Conservation (phyloP, 176 grass and related monocot genomes). For the Metroxylon sagu region DNA sequence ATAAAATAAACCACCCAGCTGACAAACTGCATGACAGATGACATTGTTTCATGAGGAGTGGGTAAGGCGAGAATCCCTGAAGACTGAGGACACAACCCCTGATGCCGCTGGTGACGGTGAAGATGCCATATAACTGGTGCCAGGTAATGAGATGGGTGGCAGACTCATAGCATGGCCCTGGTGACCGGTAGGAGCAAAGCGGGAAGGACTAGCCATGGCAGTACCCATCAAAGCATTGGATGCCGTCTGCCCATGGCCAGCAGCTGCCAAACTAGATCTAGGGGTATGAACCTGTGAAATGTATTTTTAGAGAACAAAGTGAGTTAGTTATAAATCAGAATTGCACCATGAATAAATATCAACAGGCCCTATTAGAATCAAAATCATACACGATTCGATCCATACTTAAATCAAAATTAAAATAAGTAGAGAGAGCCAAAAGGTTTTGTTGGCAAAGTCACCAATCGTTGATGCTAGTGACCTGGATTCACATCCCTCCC, state of each 20-base stretch:
- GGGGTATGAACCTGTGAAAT: conserved; percentile 36
- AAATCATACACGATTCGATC: too few species aligned
- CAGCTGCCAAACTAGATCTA: conserved; percentile 20
- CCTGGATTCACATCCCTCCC: too few species aligned
- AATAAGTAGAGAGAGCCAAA: too few species aligned
- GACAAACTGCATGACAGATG: too few species aligned
- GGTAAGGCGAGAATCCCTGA: conserved; percentile 46
- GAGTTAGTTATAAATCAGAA: too few species aligned
- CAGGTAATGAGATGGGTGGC: conserved; percentile 41
- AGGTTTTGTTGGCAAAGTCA: too few species aligned
- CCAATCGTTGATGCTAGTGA: too few species aligned
- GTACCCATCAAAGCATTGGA: conserved; percentile 15
- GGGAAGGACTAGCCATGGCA: conserved; percentile 50
- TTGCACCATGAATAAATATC: too few species aligned
- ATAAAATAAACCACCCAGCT: too few species aligned
- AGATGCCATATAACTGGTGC: conserved; percentile 49
- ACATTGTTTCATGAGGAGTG: conserved; percentile 25
- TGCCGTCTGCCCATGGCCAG: conserved; percentile 1
- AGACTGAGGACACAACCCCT: conserved; percentile 55
- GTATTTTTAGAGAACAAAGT: too few species aligned
- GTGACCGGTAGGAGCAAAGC: conserved; percentile 44
- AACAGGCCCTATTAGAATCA: too few species aligned
- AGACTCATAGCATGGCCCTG: conserved; percentile 32
- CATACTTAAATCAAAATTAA: too few species aligned
- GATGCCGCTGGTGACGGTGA: conserved; percentile 74